Percentiles rank a stretch among this genome's conserved stretches.
phyloP scores from a whole-genome alignment of 2,329 filamentous ascomycete genomes.

The Nigrospora sphaerica region DNA sequence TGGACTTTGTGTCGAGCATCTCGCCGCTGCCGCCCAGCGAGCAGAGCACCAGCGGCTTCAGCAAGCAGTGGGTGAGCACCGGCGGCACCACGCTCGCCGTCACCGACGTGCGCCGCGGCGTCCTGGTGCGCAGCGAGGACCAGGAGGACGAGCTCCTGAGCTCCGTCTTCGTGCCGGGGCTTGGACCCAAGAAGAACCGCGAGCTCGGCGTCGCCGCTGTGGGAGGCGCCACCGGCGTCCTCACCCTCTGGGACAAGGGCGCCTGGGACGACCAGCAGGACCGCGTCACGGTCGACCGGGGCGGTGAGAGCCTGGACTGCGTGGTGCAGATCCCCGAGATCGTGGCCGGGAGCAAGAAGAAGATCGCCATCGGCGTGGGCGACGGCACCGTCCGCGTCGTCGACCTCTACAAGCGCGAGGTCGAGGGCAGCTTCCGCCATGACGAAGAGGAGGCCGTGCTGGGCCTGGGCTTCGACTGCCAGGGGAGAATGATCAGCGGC shows the following conservation, averaged over 20 bases:
- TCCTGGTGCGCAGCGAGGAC: constrained; percentile 84
- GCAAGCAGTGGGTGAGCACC: constrained; percentile 92
- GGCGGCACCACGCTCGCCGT: constrained; percentile 87
- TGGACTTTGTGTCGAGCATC: constrained; percentile 87
- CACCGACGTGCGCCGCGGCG: constrained; percentile 79
- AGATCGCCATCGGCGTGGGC: constrained; percentile 72
- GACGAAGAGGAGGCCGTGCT: constrained; percentile 85
- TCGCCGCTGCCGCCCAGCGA: constrained; percentile 74
- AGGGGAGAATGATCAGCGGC: constrained; percentile 80
- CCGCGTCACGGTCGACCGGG: constrained; percentile 68
- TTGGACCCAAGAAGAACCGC: constrained; percentile 58
- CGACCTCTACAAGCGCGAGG: constrained; percentile 64
- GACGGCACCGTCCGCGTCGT: constrained; percentile 76
- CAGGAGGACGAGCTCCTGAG: constrained; percentile 92
- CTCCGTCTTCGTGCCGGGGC: constrained; percentile 67
- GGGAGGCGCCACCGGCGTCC: constrained; percentile 67
- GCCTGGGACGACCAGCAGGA: constrained; percentile 95
- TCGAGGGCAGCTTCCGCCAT: constrained; percentile 61
- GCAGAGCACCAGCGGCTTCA: constrained; percentile 78
- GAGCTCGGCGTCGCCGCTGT: constrained; percentile 72
- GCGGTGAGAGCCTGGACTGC: constrained; percentile 76
- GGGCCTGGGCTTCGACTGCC: constrained; percentile 74
- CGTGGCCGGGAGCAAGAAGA: constrained; percentile 64
- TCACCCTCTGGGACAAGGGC: constrained; percentile 91
- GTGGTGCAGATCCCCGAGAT: constrained; percentile 65